phyloP scores from a whole-genome alignment of 495 filamentous ascomycete species.

The Aspergillus steynii region DNA sequence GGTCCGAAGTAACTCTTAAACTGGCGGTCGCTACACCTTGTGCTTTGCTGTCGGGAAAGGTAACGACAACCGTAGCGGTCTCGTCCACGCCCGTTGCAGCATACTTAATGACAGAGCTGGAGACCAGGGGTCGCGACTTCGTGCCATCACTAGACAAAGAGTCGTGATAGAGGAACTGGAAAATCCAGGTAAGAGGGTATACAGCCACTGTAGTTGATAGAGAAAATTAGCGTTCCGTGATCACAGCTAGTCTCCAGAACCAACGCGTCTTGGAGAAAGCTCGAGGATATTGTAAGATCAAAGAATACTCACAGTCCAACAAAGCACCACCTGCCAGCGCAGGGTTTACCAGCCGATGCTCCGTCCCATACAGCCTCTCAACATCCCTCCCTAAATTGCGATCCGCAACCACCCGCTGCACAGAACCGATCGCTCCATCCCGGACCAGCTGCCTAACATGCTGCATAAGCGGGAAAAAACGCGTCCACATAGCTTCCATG shows the following conservation, averaged over 20 bases:
- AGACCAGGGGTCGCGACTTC: background rate
- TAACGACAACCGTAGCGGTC: slow-evolving; percentile 64
- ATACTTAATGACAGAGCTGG: slow-evolving; percentile 36
- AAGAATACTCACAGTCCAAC: slow-evolving; percentile 50
- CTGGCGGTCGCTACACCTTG: slow-evolving; percentile 68
- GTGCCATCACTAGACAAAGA: slow-evolving; percentile 18
- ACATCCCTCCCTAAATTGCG: slow-evolving; percentile 36
- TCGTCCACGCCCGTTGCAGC: slow-evolving; percentile 71
- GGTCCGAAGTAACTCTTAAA: slow-evolving; percentile 60
- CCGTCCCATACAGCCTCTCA: slow-evolving; percentile 40
- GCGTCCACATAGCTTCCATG: slow-evolving; percentile 86
- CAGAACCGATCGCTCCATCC: slow-evolving; percentile 60
- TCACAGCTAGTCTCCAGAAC: too few species aligned
- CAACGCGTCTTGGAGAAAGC: background rate
- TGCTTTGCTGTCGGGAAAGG: slow-evolving; percentile 53
- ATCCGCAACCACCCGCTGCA: slow-evolving; percentile 69
- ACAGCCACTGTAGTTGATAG: slow-evolving; percentile 54
- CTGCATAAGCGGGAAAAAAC: slow-evolving; percentile 71
- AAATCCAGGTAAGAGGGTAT: slow-evolving; percentile 78
- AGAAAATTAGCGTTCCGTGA: too few species aligned
- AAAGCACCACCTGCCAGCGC: slow-evolving; percentile 75
- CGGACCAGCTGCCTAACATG: slow-evolving; percentile 62
- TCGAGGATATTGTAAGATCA: background rate
- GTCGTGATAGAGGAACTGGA: slow-evolving; percentile 56
- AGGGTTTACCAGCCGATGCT: slow-evolving; percentile 69